These are phyloP conservation scores for Taphrina confusa DNA, from an alignment of 1,139 yeast species.

Conservation along the genomic window DNA sequence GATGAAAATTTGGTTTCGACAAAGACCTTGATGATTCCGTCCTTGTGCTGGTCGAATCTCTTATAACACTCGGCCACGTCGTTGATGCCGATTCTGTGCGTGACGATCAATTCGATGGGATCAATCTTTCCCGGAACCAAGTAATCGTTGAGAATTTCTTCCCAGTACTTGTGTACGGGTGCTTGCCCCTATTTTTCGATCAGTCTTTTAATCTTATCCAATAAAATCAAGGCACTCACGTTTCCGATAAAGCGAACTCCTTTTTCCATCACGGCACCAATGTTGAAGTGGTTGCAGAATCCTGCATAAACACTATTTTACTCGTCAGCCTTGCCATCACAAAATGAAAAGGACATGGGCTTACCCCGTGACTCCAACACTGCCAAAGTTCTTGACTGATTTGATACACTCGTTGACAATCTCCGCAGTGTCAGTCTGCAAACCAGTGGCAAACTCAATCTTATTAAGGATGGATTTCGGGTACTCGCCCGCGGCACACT, in stretches of 20 bases:
- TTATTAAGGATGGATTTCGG: conserved; percentile 34
- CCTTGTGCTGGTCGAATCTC: conserved; percentile 32
- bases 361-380: conserved; percentile 24
- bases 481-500: conserved; percentile 36
- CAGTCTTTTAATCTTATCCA: not conserved
- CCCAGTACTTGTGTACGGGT: conserved; percentile 38
- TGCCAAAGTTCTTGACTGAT: conserved; percentile 34
- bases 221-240: not conserved
- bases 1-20: conserved; percentile 33
- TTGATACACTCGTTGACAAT: conserved; percentile 34
- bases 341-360: not conserved
- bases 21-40: conserved; percentile 34
- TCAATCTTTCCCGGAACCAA: conserved; percentile 31
- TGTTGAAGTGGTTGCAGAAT: conserved; percentile 35
- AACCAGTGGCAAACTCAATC: conserved; percentile 34
- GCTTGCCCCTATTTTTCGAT: conserved; percentile 34
- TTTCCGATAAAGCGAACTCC: conserved; percentile 34
- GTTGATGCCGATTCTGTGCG: conserved; percentile 34
- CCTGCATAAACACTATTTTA: conserved; percentile 32
- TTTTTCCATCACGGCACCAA: conserved; percentile 38
- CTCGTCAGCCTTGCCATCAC: too few relatives aligned
- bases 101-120: conserved; percentile 33
- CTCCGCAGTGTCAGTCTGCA: conserved; percentile 38
- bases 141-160: conserved; percentile 30
- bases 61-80: conserved; percentile 34